Percentiles rank a stretch among this genome's conserved stretches.
Conservation (phyloP, 1,284 basidiomycete species). For the Irpex sp. region DNA sequence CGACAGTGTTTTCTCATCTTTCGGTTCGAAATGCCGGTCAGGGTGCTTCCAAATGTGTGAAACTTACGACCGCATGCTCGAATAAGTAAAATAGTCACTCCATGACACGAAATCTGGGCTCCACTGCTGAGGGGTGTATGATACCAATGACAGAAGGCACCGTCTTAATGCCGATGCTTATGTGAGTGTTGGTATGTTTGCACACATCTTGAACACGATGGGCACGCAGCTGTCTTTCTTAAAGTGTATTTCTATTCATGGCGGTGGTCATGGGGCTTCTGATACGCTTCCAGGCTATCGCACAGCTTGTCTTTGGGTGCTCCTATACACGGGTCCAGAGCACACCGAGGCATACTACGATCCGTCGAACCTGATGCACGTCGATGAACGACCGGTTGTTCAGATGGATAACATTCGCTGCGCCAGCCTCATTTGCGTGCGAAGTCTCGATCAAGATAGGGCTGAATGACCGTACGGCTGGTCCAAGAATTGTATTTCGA, state of each 20-base stretch:
- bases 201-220: neutral
- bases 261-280: neutral
- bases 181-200: neutral
- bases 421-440: neutral
- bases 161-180: neutral
- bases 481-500: neutral
- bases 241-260: neutral
- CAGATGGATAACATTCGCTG: neutral
- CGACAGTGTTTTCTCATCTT: neutral
- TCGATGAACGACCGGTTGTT: neutral
- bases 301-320: neutral
- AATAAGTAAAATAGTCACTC: neutral
- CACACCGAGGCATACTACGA: neutral
- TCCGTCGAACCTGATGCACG: neutral
- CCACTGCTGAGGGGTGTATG: neutral
- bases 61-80: neutral
- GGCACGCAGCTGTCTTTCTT: neutral
- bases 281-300: neutral
- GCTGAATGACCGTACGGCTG: neutral
- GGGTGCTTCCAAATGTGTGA: neutral
- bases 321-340: neutral
- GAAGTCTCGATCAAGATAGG: neutral
- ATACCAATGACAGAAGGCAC: neutral
- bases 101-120: neutral
- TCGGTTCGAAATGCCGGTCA: neutral